A percentile compares a stretch with the other conserved stretches of the same genome.
phyloP scores from a whole-genome alignment of 768 basidiomycete species.

The Boletus reticuloceps region DNA sequence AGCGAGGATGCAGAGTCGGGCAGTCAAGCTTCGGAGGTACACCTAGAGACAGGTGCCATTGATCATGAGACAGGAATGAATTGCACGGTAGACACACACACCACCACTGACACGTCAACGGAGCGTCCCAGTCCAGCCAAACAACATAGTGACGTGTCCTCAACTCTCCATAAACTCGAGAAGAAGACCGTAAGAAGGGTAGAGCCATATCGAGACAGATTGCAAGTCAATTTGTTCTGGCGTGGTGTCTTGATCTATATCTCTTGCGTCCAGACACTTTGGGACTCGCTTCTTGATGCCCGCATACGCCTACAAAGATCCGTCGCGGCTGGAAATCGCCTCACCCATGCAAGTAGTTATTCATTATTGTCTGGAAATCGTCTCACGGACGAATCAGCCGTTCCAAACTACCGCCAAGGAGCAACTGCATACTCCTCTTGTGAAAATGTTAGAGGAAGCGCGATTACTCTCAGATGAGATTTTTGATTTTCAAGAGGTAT shows the following conservation, averaged over 20 bases:
- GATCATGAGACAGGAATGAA: conserved; percentile 13
- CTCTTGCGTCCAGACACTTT: conserved; percentile 54
- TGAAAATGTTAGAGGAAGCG: conserved; percentile 60
- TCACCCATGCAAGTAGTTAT: conserved; percentile 55
- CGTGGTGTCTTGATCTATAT: conserved; percentile 1
- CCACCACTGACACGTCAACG: conserved; percentile 17
- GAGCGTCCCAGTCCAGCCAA: not conserved
- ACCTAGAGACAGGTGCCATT: conserved; percentile 1
- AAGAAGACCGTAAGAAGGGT: conserved; percentile 78
- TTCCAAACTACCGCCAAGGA: conserved; percentile 27
- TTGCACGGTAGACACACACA: conserved; percentile 4
- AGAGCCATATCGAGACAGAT: conserved; percentile 81
- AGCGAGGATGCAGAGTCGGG: conserved; percentile 16
- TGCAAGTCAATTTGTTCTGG: conserved; percentile 43
- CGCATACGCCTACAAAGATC: conserved; percentile 91
- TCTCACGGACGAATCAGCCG: conserved; percentile 30
- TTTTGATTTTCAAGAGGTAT: conserved; percentile 65
- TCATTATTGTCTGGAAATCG: not conserved
- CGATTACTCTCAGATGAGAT: conserved; percentile 62
- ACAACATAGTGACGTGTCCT: conserved; percentile 43
- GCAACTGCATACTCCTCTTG: conserved; percentile 44
- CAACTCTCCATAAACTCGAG: conserved; percentile 56
- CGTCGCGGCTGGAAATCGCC: conserved; percentile 55
- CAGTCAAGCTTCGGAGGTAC: conserved; percentile 19
- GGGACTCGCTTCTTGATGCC: conserved; percentile 87